Evolutionary conservation across 2,329 filamentous ascomycete species (phyloP), one percentile per base, ranked within the genome.

Genomic region (Epichloe gansuensis): DNA sequence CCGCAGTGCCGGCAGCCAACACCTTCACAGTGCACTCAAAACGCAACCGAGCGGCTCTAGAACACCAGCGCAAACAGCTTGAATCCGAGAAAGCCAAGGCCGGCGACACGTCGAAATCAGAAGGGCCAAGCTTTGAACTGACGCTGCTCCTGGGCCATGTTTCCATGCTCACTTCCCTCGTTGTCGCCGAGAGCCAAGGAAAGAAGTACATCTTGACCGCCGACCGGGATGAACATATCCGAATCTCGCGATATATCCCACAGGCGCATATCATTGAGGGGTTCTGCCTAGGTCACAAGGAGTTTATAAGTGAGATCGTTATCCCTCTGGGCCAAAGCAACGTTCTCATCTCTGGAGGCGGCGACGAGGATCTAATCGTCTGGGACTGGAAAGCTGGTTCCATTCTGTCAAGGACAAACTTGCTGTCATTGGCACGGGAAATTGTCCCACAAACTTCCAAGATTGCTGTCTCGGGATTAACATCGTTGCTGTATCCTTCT

Each of bases 61-160:
- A 78, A 58, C 75, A 81, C 59, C 82, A 85, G 67, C 71, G 75
- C 52, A 71, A 72, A 15, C 71, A 74, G 48, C 66, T 71, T 49
- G 68, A 70, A 48, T 62, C 67, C 38, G 57, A 60, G 6, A 60
- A 58, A 28, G 50, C 59, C 21, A 61, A 64, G 35, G 55, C 37
- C 47, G 15, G 55, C 17, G 63, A 62, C 9, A 56, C 63, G 3
- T 56, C 60, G 3, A 58, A 48, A 37, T 5, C 51, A n/a, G 69
- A 71, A 31, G 66, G 64, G 39, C 68, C 74, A 12, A 61, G 73
- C 28, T 95, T 95, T 64, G 84, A 89, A 60, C 81, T 89, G 60
- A 80, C 83, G 39, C 74, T 95, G 1, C 74, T 96, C 7, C 80
- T 98, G 0, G 93, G 93, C 12, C 93, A 98, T 69, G 93, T 98